Evolutionary conservation across 2,329 filamentous ascomycete species (phyloP), one percentile per base, ranked within the genome.

Genomic region (Fusarium cyanostomum): DNA sequence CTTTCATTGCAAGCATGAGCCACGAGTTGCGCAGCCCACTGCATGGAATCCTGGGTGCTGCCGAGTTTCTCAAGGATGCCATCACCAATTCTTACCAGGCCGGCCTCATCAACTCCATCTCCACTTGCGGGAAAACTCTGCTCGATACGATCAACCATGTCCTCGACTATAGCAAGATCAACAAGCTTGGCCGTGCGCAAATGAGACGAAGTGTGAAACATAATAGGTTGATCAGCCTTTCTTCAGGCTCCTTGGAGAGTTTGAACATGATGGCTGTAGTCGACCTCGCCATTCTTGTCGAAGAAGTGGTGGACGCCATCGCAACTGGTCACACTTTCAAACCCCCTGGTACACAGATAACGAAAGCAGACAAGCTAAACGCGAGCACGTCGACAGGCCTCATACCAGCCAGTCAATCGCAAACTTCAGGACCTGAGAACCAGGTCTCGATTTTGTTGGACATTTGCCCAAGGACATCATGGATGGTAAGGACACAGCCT

Each of bases 1-100:
- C 84, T 9, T 86, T 87, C 56, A 85, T 87, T 37, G 84, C 83
- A 2, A 85, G 81, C 26, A 85, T 87, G 60, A 86, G 83, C 15
- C 85, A 87, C 67, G 85, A 87, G 52, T 69, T 87, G 12, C 76
- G 85, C 28, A 84, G 80, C 5, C 85, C 85, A 0, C 70, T 87
- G 2, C 84, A 87, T 58, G 85, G 85, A 2, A 86, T 87, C 37
- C 71, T 87, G 0, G 83, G 82, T 1, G 85, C 74, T 62, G 76
- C 79, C 1, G 82, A 84, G 52, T 80, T 85, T 34, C 72, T 86
- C 4, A 76, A 77, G 18, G 81, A 83, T 13, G 79, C 79, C 8
- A 66, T 68, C 4, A 71, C 69, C 1, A 72, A 75, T 21, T 68
- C 73, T 0, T 76, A 77, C 41, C 80, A 82, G 68, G 70, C 66